These are phyloP conservation scores for Yamagishiella unicocca DNA, from an alignment of 139 green algal species.

Conservation along the genomic window DNA sequence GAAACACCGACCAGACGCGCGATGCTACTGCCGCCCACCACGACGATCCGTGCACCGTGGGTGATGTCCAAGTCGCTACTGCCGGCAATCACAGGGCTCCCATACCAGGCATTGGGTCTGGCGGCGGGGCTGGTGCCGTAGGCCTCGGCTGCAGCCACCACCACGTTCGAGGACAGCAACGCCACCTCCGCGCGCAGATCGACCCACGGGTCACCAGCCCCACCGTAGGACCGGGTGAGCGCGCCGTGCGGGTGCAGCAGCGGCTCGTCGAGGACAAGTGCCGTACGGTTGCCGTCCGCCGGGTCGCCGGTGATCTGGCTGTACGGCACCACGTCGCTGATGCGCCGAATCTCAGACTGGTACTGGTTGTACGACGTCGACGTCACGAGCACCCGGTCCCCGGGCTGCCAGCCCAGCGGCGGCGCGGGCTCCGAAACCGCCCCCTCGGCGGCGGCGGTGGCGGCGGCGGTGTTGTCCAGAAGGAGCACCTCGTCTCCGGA, in stretches of 20 bases:
- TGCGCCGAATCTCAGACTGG: slow-evolving; percentile 54
- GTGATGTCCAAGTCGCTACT: neutral
- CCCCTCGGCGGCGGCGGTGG: neutral
- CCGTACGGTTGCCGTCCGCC: neutral
- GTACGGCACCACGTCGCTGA: slow-evolving; percentile 45
- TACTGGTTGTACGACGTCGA: slow-evolving; percentile 61
- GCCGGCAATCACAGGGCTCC: neutral
- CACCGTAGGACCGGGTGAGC: neutral
- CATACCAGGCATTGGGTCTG: neutral
- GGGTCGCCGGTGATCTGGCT: neutral
- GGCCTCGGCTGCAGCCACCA: slow-evolving; percentile 17
- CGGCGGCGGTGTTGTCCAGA: neutral
- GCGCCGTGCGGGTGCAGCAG: slow-evolving; percentile 47
- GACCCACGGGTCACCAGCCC: too few species aligned
- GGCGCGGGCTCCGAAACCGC: neutral
- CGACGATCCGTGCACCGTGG: slow-evolving; percentile 23
- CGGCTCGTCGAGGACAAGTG: slow-evolving; percentile 49
- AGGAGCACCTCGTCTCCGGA: slow-evolving; percentile 42
- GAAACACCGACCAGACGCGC: neutral
- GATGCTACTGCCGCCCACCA: neutral
- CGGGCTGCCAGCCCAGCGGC: slow-evolving; percentile 45
- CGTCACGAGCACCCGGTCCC: slow-evolving; percentile 54
- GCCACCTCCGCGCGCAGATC: slow-evolving; percentile 48
- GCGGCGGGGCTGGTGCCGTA: neutral
- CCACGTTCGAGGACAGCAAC: slow-evolving; percentile 59